Percentiles rank a stretch among this genome's conserved stretches.
phyloP scores from a whole-genome alignment of 345 rosid genomes.

The Salix exigua region DNA sequence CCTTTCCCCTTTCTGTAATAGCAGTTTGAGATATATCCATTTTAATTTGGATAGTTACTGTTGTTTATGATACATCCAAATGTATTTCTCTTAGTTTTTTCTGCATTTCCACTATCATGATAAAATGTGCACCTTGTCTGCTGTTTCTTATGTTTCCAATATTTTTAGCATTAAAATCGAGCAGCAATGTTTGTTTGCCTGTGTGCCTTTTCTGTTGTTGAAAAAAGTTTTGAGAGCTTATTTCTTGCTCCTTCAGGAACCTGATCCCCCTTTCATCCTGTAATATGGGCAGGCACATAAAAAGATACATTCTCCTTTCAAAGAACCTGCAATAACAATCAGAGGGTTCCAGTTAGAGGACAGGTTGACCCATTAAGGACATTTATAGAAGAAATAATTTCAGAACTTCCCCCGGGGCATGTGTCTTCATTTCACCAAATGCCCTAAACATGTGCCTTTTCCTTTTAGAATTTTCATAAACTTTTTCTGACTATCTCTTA shows the following conservation, averaged over 20 bases:
- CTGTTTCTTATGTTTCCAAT: too few relatives aligned
- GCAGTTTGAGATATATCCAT: too few relatives aligned
- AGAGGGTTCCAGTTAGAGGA: slow-evolving; percentile 12
- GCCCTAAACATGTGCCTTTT: neutral
- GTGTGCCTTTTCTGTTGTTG: neutral
- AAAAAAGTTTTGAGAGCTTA: neutral
- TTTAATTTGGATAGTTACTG: too few relatives aligned
- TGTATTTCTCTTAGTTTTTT: too few relatives aligned
- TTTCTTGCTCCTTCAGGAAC: neutral
- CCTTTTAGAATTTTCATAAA: neutral
- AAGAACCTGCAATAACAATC: slow-evolving; percentile 17
- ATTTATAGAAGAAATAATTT: slow-evolving; percentile 18
- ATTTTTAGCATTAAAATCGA: too few relatives aligned
- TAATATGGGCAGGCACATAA: slow-evolving; percentile 25
- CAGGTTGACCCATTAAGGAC: slow-evolving; percentile 20
- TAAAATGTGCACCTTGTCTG: too few relatives aligned
- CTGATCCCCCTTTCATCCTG: neutral
- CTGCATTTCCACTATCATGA: too few relatives aligned
- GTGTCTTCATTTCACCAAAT: neutral
- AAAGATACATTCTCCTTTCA: slow-evolving; percentile 34
- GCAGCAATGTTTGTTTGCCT: neutral
- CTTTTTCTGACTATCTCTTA: neutral
- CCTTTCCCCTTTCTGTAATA: too few relatives aligned
- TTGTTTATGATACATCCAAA: too few relatives aligned
- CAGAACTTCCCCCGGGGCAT: slow-evolving; percentile 18